Base-by-base conservation (phyloP, 192 early-diverging fungal genomes). In the Polychytrium aggregatum region DNA sequence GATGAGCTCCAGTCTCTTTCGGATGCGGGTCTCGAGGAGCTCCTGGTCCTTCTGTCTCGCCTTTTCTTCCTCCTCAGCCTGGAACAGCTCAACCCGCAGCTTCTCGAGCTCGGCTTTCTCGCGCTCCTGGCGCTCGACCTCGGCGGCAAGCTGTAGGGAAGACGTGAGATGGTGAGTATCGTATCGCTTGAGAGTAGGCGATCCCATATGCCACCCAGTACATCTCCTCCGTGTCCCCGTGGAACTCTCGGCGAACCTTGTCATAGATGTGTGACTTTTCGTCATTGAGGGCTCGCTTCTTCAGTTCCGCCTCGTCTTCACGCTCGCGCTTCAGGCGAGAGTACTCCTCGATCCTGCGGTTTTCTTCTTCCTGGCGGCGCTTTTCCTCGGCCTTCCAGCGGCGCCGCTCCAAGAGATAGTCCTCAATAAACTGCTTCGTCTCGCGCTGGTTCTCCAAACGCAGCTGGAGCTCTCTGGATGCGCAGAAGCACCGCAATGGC, bases 341-440 rank as follows among this genome's bases (percentile, higher is more conserved):
- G 44, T 72, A 71, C 52, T 65, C 68, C 37, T 63, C 68, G 39
- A 78, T 78, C 38, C 57, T 60, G 8, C 33, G 13, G 40, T 78
- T 78, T 51, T 78, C 75, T 34, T 53, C 65, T 29, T 49, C 41
- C 41, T 65, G 53, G 13, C 65, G 54, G 39, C 50, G 41, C 0
- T 33, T 37, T 46, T 78, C 75, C 36, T 59, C 25, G 30, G 28
- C 43, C 20, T 56, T 46, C 75, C 75, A 78, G 25, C 55, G 30
- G 44, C 63, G 61, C 18, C 75, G 59, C 43, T 74, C 68, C 0
- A 35, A 18, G 27, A 78, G 59, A 38, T 69, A 74, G 18, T 74
- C 50, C 49, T 74, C 71, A 36, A 76, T 70, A 44, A 62, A 76
- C 53, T 62, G 61, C 46, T 72, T 72, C 6, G 74, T 76, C 52